A percentile compares a stretch with the other conserved stretches of the same genome.
These are phyloP conservation scores for Boletus reticulatus DNA, from an alignment of 768 basidiomycete species.

Conservation along the genomic window DNA sequence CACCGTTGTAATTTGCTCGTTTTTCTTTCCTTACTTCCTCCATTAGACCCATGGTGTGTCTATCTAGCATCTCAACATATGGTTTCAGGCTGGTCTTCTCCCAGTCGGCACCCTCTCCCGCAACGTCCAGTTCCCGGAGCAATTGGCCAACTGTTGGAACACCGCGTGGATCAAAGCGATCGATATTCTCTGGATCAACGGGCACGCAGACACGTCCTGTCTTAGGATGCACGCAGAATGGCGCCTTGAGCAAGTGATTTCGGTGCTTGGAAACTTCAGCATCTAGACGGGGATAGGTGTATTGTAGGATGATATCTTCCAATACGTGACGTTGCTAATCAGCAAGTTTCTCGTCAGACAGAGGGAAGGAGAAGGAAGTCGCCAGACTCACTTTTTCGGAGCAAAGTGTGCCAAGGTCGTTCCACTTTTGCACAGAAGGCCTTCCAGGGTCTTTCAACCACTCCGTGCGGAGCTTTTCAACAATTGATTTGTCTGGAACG, in stretches of 20 bases:
- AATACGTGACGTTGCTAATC: conserved; percentile 43
- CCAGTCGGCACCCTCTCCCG: conserved; percentile 69
- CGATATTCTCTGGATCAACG: conserved; percentile 70
- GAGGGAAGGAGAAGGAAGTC: neutral
- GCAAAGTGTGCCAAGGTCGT: conserved; percentile 47
- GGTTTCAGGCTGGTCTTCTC: conserved; percentile 83
- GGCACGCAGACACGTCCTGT: conserved; percentile 97
- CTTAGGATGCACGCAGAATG: conserved; percentile 95
- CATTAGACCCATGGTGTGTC: conserved; percentile 46
- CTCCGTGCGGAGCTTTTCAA: conserved; percentile 45
- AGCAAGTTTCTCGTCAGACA: neutral
- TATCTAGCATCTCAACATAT: conserved; percentile 88
- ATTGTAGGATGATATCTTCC: conserved; percentile 89
- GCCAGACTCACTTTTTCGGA: conserved; percentile 28
- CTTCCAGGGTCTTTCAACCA: conserved; percentile 57
- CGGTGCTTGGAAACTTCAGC: conserved; percentile 96
- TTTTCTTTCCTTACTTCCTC: conserved; percentile 29
- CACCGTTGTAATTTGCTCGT: conserved; percentile 20
- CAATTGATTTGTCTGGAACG: conserved; percentile 61
- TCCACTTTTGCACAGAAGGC: conserved; percentile 74
- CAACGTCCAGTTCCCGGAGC: conserved; percentile 70
- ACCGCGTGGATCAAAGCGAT: conserved; percentile 76
- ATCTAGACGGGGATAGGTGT: conserved; percentile 95
- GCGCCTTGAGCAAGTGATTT: conserved; percentile 96
- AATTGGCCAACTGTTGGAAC: conserved; percentile 89